Conservation (phyloP, 768 basidiomycete species). For the Boletus speciosus region DNA sequence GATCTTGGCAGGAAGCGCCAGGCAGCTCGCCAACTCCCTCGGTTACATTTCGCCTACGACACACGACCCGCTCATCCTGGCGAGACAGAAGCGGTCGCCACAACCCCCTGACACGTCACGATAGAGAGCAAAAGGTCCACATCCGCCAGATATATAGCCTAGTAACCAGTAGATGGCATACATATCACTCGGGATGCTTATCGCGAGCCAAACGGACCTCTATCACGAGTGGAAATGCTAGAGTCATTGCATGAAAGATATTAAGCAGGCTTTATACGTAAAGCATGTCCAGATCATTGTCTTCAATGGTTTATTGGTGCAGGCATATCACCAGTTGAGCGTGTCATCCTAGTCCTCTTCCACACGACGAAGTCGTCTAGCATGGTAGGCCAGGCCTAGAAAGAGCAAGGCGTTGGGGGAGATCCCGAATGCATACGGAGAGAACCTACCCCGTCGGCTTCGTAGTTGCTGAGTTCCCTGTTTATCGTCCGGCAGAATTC, state of each 20-base stretch:
- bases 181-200: neutral
- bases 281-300: slow-evolving; percentile 9
- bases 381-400: slow-evolving; percentile 78
- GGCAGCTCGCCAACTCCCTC: slow-evolving; percentile 9
- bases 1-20: slow-evolving; percentile 18
- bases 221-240: slow-evolving; percentile 9
- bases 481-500: slow-evolving; percentile 71
- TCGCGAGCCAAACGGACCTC: neutral
- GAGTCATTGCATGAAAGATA: slow-evolving; percentile 8
- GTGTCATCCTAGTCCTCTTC: slow-evolving; percentile 41
- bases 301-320: neutral
- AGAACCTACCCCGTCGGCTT: slow-evolving; percentile 67
- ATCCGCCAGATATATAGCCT: neutral
- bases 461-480: slow-evolving; percentile 61
- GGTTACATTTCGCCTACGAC: slow-evolving; percentile 23
- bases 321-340: neutral
- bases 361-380: slow-evolving; percentile 75
- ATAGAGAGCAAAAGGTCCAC: neutral
- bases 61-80: neutral
- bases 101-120: neutral
- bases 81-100: neutral
- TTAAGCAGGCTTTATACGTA: slow-evolving; percentile 15
- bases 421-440: neutral
- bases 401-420: neutral
- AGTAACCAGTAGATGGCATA: neutral